phyloP scores from a whole-genome alignment of 768 basidiomycete genomes.

The Macrolepiota fuliginosa region DNA sequence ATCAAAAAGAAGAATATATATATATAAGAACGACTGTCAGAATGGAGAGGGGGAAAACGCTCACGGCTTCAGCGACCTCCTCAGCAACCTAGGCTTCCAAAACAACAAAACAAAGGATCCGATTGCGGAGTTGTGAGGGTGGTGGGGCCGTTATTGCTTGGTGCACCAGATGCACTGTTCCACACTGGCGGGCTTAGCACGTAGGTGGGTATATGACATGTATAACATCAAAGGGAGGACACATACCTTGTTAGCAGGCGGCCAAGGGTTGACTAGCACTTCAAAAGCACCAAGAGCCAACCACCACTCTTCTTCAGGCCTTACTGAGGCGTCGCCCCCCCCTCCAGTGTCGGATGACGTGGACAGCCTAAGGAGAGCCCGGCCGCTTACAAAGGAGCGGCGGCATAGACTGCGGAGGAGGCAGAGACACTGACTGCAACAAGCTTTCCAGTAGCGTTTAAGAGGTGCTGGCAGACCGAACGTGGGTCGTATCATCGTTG shows the following conservation, averaged over 20 bases:
- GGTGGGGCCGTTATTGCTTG: conserved; percentile 49
- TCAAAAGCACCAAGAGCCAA: conserved; percentile 64
- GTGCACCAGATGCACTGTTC: conserved; percentile 73
- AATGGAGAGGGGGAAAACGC: conserved; percentile 19
- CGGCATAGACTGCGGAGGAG: background rate
- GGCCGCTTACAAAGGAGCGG: background rate
- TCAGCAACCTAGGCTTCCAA: conserved; percentile 60
- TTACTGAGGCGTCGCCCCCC: background rate
- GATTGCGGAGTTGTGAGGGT: conserved; percentile 40
- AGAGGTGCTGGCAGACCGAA: conserved; percentile 53
- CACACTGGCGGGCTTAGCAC: conserved; percentile 39
- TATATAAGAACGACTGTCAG: background rate
- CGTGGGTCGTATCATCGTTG: background rate
- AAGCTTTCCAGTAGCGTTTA: conserved; percentile 29
- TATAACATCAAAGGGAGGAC: conserved; percentile 16
- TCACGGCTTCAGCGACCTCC: conserved; percentile 62
- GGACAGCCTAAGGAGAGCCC: conserved; percentile 51
- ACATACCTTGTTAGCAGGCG: conserved; percentile 50
- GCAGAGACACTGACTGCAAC: conserved; percentile 20
- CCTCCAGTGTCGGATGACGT: conserved; percentile 33
- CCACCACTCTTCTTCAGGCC: conserved; percentile 50
- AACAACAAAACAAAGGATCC: conserved; percentile 65
- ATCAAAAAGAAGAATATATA: no score
- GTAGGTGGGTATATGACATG: conserved; percentile 29
- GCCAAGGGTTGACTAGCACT: conserved; percentile 55